Evolutionary conservation across 176 grass and related monocot species (phyloP).

Genomic region (Raddia guianensis): DNA sequence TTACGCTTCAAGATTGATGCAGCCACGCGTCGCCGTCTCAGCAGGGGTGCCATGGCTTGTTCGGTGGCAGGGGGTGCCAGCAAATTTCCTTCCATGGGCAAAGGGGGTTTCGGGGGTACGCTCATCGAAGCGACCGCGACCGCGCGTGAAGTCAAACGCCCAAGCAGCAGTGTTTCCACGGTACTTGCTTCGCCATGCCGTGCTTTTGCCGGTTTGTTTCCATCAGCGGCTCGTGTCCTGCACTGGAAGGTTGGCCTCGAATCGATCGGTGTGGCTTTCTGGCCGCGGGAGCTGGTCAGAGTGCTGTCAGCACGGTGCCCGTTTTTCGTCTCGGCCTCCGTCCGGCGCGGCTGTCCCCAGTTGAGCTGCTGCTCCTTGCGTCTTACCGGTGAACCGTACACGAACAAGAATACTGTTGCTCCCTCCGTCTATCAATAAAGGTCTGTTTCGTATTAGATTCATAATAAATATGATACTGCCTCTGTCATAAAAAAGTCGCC

Average conservation of each 20-base stretch:
- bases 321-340: not conserved
- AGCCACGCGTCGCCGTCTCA: too few relatives aligned
- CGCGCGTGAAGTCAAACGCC: conserved; percentile 13
- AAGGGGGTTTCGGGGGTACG: not conserved
- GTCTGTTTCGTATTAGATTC: too few relatives aligned
- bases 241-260: too few relatives aligned
- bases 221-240: too few relatives aligned
- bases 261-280: not conserved
- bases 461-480: too few relatives aligned
- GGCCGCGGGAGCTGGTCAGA: not conserved
- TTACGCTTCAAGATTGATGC: too few relatives aligned
- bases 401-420: not conserved
- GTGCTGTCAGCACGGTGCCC: not conserved
- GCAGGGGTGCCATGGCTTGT: too few relatives aligned
- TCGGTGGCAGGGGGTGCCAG: too few relatives aligned
- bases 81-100: too few relatives aligned
- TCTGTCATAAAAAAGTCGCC: too few relatives aligned
- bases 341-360: not conserved
- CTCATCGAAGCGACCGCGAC: not conserved
- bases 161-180: not conserved
- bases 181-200: too few relatives aligned
- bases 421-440: too few relatives aligned
- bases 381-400: not conserved
- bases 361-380: not conserved
- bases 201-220: not conserved